Base-by-base conservation (phyloP, 1,284 basidiomycete species). In the Ustilago hordei region DNA sequence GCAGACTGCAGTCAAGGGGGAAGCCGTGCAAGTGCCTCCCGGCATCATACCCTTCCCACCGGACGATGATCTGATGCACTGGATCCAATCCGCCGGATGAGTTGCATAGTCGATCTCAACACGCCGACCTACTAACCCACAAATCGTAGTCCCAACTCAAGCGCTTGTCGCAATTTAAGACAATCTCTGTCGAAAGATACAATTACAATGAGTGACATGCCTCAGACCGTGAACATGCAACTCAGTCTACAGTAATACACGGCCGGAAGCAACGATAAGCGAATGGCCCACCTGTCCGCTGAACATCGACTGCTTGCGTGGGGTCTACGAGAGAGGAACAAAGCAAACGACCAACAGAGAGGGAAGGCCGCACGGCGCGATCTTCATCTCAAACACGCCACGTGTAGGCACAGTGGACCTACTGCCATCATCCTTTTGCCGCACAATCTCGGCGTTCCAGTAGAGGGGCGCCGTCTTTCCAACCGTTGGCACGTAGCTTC, bases 331-430 rank as follows among this genome's bases (percentile, higher is more conserved):
- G 15, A 76, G 56, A 4, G 68, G 73, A 11, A 76, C 68, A 55
- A 76, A 76, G 55, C 73, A 76, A 56, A 68, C 70, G 1, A 76
- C 73, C 50, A 76, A 50, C 5, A 76, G 52, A 15, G 73, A 76
- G n/a, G 75, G 75, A 35, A 78, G 70, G 13, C 75, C 75, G 23
- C 75, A 78, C 12, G 75, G 75, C n/a, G 75, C 75, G 32, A 78
- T 78, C 59, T 74, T 78, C 75, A 78, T 78, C 70, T 78, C 75
- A 53, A 78, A 78, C 23, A 78, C 56, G 55, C 70, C 75, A 8
- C 70, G 47, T 8, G 70, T 65, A 2, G 66, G 60, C 19, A 73
- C 2, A 32, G 74, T 61, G 8, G 59, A 47, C 11, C 32, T 15
- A 15, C 54, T 57, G 1, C 63, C 67, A 28, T 64, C 58, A 8